Conservation (phyloP, 176 grass and related monocot genomes). For the Carex scoparia region DNA sequence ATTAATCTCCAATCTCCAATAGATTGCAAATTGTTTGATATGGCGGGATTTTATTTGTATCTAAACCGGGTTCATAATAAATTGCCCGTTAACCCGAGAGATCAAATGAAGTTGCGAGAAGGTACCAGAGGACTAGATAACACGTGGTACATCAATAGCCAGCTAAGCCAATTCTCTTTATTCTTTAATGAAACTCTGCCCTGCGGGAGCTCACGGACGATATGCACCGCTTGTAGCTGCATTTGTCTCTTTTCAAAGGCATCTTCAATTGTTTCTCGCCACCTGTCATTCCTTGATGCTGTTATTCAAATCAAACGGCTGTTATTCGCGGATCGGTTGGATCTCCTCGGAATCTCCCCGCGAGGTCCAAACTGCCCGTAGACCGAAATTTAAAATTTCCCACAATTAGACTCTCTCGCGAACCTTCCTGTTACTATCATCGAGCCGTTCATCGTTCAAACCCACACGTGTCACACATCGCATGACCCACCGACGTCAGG, state of each 20-base stretch:
- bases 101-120: not conserved
- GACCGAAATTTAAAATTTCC: not conserved
- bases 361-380: not conserved
- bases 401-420: not conserved
- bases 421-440: not conserved
- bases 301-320: not conserved
- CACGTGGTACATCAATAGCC: slow-evolving; percentile 8
- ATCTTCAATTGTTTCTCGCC: not conserved
- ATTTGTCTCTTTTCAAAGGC: not conserved
- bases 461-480: not conserved
- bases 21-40: not conserved
- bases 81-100: not conserved
- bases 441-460: not conserved
- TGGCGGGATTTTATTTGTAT: not conserved
- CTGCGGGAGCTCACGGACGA: not conserved
- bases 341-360: no score
- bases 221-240: not conserved
- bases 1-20: not conserved
- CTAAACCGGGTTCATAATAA: slow-evolving; percentile 8
- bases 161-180: not conserved
- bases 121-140: not conserved
- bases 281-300: not conserved
- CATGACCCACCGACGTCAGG: not conserved
- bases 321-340: not conserved
- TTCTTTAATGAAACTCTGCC: not conserved